Evolutionary conservation across 2,329 filamentous ascomycete species (phyloP).

Genomic region (Ambrosiella beaveri): DNA sequence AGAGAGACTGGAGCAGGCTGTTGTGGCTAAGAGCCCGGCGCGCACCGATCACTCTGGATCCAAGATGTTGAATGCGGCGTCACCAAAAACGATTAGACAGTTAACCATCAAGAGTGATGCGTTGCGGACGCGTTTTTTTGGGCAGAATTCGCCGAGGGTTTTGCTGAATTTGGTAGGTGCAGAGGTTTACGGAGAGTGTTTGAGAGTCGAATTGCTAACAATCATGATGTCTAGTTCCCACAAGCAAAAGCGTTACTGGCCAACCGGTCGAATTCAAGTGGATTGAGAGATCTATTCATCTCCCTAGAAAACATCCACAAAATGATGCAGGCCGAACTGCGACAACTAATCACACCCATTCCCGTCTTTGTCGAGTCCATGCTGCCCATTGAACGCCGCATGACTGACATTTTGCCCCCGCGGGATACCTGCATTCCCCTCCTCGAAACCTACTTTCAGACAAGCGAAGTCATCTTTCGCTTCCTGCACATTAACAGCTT

Average conservation of each 20-base stretch:
- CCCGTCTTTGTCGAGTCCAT: slow-evolving; percentile 41
- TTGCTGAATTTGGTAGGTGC: slow-evolving; percentile 33
- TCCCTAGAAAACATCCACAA: slow-evolving; percentile 31
- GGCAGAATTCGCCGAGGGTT: slow-evolving; percentile 35
- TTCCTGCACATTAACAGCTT: slow-evolving; percentile 36
- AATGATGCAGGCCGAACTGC: slow-evolving; percentile 30
- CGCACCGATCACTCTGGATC: slow-evolving; percentile 19
- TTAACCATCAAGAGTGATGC: slow-evolving; percentile 32
- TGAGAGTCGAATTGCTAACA: neutral
- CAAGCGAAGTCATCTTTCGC: slow-evolving; percentile 35
- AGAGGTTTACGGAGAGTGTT: no score
- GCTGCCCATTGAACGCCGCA: slow-evolving; percentile 38
- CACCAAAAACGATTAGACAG: slow-evolving; percentile 30
- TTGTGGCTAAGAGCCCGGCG: slow-evolving; percentile 26
- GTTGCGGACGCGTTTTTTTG: slow-evolving; percentile 32
- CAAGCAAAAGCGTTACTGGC: slow-evolving; percentile 35
- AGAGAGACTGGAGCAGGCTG: slow-evolving; percentile 35
- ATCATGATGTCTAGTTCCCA: slow-evolving; percentile 26
- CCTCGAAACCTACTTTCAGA: slow-evolving; percentile 30
- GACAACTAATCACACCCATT: slow-evolving; percentile 31
- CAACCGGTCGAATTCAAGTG: slow-evolving; percentile 24
- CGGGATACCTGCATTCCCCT: slow-evolving; percentile 34
- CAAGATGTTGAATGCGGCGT: slow-evolving; percentile 20
- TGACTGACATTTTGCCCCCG: slow-evolving; percentile 37
- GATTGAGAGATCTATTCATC: slow-evolving; percentile 26